Conservation (phyloP, 208 protist genomes). For the Leishmania guyanensis region DNA sequence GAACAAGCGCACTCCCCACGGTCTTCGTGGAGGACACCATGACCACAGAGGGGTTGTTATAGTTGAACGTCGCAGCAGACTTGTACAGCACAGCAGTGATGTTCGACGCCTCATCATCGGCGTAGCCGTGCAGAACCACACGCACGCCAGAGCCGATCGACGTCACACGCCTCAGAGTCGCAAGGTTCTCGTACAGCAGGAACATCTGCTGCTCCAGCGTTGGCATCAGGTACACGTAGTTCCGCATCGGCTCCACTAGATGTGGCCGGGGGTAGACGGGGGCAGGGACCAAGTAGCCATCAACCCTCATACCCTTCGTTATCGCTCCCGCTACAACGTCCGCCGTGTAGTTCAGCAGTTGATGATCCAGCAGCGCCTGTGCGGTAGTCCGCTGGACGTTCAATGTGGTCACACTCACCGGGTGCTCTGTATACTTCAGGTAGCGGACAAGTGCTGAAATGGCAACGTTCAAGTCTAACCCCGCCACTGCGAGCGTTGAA, state of each 20-base stretch:
- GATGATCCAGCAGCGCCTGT: neutral
- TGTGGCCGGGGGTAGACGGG: neutral
- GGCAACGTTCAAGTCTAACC: neutral
- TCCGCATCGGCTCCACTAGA: neutral
- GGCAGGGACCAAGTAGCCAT: neutral
- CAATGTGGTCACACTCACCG: neutral
- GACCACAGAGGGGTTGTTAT: neutral
- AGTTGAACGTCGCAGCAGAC: slow-evolving; percentile 16
- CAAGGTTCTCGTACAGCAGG: slow-evolving; percentile 19
- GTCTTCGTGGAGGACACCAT: neutral
- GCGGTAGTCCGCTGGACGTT: neutral
- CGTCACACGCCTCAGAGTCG: neutral
- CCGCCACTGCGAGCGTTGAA: neutral
- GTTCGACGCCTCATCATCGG: neutral
- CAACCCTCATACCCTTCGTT: neutral
- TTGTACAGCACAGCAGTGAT: slow-evolving; percentile 7
- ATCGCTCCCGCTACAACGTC: neutral
- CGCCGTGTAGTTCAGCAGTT: neutral
- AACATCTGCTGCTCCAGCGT: slow-evolving; percentile 41
- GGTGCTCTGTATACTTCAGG: neutral
- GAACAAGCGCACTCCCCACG: neutral
- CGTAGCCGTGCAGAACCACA: slow-evolving; percentile 15
- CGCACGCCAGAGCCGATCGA: neutral
- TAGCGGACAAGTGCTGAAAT: neutral
- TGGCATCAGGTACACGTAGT: slow-evolving; percentile 34